Base-by-base conservation (phyloP, 2,329 filamentous ascomycete species). In the Verticillium zaregamsianum region DNA sequence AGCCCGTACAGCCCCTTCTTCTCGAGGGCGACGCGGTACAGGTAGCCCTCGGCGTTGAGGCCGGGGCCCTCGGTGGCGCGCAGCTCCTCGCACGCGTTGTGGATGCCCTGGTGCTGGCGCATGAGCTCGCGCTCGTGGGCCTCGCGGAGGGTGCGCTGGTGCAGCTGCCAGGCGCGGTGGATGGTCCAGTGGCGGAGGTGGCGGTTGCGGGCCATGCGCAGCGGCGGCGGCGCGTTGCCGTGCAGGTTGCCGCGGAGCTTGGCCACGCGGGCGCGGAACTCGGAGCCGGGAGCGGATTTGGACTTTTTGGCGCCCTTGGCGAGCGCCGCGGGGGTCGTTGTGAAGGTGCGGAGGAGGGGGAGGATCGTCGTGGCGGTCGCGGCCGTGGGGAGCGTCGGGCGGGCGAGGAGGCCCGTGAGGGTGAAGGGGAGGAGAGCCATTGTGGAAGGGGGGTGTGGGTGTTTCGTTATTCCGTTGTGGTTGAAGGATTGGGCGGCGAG, bases 131-230 rank as follows among this genome's bases (percentile, higher is more conserved):
- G 79, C 72, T 91, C 83, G 59, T 87, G 83, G 39, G 80, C 78
- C 66, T 84, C 80, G 57, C 88, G 87, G 69, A 88, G 83, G 73
- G 90, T 85, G 68, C 88, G 84, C 69, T 89, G 87, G 78, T 90
- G 90, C 33, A 98, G 82, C 70, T 91, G 84, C 92, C 93, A 98
- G 25, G 94, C 94, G 69, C 95, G 93, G 82, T 98, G 93, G 76
- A 99, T 98, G 59, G 95, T 98, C 95, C 95, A 99, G 82, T 99
- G 95, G 56, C 95, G 91, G 66, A 99, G 87, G 76, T 88, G 86
- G 61, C 95, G 89, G 76, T 90, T 90, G 69, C 94, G 92, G 49
- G 87, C 92, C 85, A 98, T 93, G 70, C 92, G 90, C 66, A 99
- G 86, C 1, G 95, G 93, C 0, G 85, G 79, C 5, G 83, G 84